Evolutionary conservation across 352 stramenopile species (phyloP), one percentile per base, ranked within the genome.

Genomic region (Peronospora belbahrii): DNA sequence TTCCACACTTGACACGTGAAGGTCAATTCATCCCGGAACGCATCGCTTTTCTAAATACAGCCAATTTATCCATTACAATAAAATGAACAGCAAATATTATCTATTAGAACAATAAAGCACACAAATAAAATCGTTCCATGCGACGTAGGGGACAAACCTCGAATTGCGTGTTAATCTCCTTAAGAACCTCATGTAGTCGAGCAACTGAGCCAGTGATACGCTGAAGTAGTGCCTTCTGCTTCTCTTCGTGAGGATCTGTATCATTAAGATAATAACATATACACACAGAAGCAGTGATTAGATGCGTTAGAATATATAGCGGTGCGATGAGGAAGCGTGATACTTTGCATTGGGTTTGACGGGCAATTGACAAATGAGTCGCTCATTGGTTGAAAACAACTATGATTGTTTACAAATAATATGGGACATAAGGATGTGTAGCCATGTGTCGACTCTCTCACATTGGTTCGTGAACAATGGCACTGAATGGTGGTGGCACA

Each of bases 161-260:
- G 18, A 92, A 81, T 65, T 88, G 76, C 1, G 58, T 65, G 61
- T 92, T 92, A 43, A 92, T 89, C 33, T 92, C 80, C 52, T 87
- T 88, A 20, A 92, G 38, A 2, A 92, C 77, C 25, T 92, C 77
- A 42, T 89, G 83, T 24, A 92, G 49, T 5, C 80, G 80, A 34
- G 68, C 70, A 6, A 92, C 77, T 0, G 80, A 92, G 18, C 77
- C 75, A 2, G 73, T 68, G 40, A 92, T 89, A 25, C 80, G 77
- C 62, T 86, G 71, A 18, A 92, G 56, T 24, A 92, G 62, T 20
- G 74, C 80, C 62, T 92, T 92, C 52, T 92, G 80, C 66, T 92
- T 92, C 64, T 92, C 77, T 50, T 92, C 80, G 42, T 92, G 79
- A 0, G 80, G 80, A 25, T 92, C 80, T 92, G 18, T 11, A 30